A percentile compares a stretch with the other conserved stretches of the same genome.
Conservation (phyloP, 148 eudicot species). For the Camellia japonica region DNA sequence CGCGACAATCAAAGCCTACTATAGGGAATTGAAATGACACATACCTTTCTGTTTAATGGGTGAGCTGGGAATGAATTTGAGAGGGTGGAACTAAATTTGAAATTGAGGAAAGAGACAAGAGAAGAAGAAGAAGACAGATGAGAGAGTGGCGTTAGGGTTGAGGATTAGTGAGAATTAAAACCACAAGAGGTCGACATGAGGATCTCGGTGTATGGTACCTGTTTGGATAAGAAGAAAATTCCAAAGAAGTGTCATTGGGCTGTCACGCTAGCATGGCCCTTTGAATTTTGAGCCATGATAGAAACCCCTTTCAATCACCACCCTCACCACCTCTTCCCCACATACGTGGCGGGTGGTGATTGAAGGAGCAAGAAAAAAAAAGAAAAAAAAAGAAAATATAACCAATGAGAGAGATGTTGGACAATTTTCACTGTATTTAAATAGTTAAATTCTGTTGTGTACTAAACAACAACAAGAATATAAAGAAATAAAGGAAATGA, state of each 20-base stretch:
- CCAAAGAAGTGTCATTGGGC: neutral
- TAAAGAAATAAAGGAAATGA: no score
- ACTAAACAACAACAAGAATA: no score
- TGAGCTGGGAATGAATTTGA: neutral
- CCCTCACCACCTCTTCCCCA: no score
- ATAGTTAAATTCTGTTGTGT: no score
- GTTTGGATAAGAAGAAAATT: conserved; percentile 23
- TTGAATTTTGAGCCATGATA: no score
- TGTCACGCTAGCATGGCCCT: no score
- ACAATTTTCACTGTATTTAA: no score
- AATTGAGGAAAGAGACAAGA: neutral
- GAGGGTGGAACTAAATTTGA: neutral
- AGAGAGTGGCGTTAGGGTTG: neutral
- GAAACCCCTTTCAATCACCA: no score
- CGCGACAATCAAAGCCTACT: neutral
- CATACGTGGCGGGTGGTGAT: no score
- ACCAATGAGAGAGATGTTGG: no score
- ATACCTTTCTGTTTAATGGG: neutral
- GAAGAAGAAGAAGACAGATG: neutral
- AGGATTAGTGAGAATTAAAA: conserved; percentile 2
- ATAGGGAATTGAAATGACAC: neutral
- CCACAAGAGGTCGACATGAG: neutral
- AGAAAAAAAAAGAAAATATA: no score
- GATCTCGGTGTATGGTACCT: neutral
- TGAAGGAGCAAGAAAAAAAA: no score